Base-by-base conservation (phyloP, 108 stramenopile species). In the Chaetoceros tenuissimus region DNA sequence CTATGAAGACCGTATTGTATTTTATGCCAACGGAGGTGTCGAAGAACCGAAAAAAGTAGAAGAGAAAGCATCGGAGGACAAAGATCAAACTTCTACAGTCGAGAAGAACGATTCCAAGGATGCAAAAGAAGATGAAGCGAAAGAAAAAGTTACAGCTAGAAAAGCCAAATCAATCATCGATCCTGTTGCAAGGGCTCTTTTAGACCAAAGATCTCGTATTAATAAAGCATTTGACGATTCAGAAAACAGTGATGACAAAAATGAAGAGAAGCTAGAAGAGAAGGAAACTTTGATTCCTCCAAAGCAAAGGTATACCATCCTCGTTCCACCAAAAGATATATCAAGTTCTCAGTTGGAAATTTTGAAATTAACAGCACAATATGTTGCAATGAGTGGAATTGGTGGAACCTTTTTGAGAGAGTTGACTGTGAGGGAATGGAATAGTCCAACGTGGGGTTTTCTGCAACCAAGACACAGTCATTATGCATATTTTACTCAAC, bases 291-390 rank as follows among this genome's bases (percentile, higher is more conserved):
- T 19, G n/a, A 58, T 7, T 25, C 43, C 63, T 28, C 25, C 31
- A 10, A 3, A 24, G 28, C 54, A 26, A 47, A 63, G 23, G 46
- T 51, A 40, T 10, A 62, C 84, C 18, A 51, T 69, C 21, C 60
- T 87, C 44, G 84, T 87, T 20, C 90, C 95, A 10, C 90, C 92
- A 5, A 49, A 78, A 10, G 73, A 80, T 31, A 60, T 96, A 17
- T 71, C 79, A 18, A 73, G 89, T 1, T 60, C 83, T 20, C 89
- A 97, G 57, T 63, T 95, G 3, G 95, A 96, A 56, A 61, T 81
- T 27, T 88, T 94, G 58, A 94, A 97, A 72, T 75, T 99, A 5
- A 95, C 95, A 3, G 98, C 98, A n/a, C 96, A 97, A 67, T 97
- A 92, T 62, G 86, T 90, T 16, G 96, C 96, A 3, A 68, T 93